Evolutionary conservation across 2,329 filamentous ascomycete species (phyloP).

Genomic region (Arthrobotrys sphaeroides): DNA sequence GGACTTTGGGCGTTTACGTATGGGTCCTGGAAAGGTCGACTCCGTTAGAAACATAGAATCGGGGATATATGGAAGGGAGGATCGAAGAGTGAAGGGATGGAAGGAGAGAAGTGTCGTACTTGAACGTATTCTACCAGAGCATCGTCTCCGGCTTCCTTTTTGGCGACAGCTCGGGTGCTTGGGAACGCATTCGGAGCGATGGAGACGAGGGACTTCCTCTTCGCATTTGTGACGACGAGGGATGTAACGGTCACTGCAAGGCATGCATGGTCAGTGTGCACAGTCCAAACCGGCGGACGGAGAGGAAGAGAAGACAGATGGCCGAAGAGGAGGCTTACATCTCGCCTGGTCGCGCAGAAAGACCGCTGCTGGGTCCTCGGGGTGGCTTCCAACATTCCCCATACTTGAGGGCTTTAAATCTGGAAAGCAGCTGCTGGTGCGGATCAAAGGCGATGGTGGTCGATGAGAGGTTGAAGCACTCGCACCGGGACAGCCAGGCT

Average conservation of each 20-base stretch:
- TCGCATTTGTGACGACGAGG: slow-evolving; percentile 80
- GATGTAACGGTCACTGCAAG: slow-evolving; percentile 83
- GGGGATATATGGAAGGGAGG: slow-evolving; percentile 31
- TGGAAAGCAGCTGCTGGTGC: no score
- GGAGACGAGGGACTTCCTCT: slow-evolving; percentile 78
- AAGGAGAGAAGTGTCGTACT: slow-evolving; percentile 66
- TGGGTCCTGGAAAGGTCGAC: no score
- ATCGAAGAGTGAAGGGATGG: slow-evolving; percentile 15
- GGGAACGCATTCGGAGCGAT: slow-evolving; percentile 88
- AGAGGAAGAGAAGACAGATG: slow-evolving; percentile 10
- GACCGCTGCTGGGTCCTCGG: slow-evolving; percentile 81
- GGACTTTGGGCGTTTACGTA: slow-evolving; percentile 70
- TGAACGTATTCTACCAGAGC: slow-evolving; percentile 88
- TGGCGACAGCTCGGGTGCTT: slow-evolving; percentile 77
- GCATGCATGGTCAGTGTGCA: slow-evolving; percentile 35
- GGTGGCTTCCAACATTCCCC: slow-evolving; percentile 90
- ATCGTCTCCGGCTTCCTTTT: slow-evolving; percentile 76
- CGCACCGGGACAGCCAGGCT: slow-evolving; percentile 10
- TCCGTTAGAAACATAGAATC: no score
- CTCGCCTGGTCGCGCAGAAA: slow-evolving; percentile 91
- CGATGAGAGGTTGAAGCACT: neutral
- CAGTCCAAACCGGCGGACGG: slow-evolving; percentile 42
- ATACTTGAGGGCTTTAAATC: no score
- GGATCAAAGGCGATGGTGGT: no score
- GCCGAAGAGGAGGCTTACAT: slow-evolving; percentile 69